Evolutionary conservation across 495 filamentous ascomycete species (phyloP).

Genomic region (Tuber borchii): DNA sequence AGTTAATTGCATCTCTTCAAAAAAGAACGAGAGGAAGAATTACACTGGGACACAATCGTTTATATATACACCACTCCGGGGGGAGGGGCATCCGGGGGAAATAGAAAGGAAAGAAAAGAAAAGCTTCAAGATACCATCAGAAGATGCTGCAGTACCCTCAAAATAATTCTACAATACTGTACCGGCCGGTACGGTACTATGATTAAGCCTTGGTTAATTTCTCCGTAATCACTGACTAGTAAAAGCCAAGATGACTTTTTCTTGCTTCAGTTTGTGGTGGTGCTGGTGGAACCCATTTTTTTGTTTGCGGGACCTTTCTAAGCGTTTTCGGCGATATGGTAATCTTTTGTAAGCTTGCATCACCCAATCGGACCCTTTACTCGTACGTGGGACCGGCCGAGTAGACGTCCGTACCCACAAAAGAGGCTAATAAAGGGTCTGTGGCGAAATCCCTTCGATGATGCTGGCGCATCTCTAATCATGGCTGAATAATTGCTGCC

Average conservation of each 20-base stretch:
- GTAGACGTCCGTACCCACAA: neutral
- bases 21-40: slow-evolving; percentile 14
- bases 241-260: neutral
- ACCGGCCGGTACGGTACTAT: neutral
- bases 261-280: neutral
- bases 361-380: neutral
- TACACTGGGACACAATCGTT: neutral
- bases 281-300: neutral
- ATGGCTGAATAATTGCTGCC: neutral
- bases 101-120: neutral
- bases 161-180: neutral
- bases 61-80: slow-evolving; percentile 7
- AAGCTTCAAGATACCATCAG: slow-evolving; percentile 2
- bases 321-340: neutral
- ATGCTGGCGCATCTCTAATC: too few relatives aligned
- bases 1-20: slow-evolving; percentile 3
- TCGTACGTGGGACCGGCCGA: neutral
- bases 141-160: neutral
- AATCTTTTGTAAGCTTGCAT: neutral
- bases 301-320: neutral
- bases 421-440: neutral
- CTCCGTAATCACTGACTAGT: neutral
- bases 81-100: neutral
- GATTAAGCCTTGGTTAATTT: neutral
- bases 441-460: neutral